Conservation (phyloP, 495 filamentous ascomycete species). For the Cercophora scortea region DNA sequence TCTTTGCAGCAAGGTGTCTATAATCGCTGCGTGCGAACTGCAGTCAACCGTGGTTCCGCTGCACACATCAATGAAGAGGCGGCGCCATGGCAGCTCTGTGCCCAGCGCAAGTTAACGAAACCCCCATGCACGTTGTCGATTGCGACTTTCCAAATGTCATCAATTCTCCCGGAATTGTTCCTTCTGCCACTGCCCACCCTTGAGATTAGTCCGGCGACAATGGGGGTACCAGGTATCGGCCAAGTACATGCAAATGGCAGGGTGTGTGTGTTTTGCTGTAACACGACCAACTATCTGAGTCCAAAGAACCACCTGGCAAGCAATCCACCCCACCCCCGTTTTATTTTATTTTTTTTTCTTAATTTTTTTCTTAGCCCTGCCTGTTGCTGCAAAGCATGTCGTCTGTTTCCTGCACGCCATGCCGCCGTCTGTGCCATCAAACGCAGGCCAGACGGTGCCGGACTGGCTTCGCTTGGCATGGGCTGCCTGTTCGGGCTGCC, state of each 20-base stretch:
- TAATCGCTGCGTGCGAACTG: too few species aligned
- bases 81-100: too few species aligned
- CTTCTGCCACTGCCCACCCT: neutral
- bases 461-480: neutral
- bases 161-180: slow-evolving; percentile 10
- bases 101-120: neutral
- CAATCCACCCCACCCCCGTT: too few species aligned
- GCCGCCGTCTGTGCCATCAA: slow-evolving; percentile 10
- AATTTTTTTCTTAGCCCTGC: neutral
- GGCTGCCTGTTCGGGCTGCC: slow-evolving; percentile 2
- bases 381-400: slow-evolving; percentile 1
- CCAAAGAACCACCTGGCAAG: too few species aligned
- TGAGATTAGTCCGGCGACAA: neutral
- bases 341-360: too few species aligned
- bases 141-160: neutral
- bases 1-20: too few species aligned
- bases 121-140: slow-evolving; percentile 5
- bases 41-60: too few species aligned
- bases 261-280: too few species aligned
- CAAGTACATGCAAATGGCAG: neutral
- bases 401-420: slow-evolving; percentile 9
- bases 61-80: too few species aligned
- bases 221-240: neutral
- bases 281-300: too few species aligned
- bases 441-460: neutral